These are phyloP conservation scores for Lonicera japonica DNA, from an alignment of 129 eudicot species.

Conservation along the genomic window DNA sequence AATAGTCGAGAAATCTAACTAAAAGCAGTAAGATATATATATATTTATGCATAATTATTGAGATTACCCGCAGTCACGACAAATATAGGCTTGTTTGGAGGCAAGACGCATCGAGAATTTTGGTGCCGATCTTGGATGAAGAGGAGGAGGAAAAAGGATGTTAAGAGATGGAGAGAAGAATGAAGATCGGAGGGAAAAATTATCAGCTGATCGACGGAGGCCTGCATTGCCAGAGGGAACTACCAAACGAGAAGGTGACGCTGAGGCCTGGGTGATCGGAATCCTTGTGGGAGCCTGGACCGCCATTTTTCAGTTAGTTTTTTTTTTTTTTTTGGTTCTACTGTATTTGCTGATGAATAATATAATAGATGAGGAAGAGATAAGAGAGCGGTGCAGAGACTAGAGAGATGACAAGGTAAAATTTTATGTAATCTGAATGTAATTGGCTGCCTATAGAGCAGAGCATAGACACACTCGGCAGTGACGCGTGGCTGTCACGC, in stretches of 20 bases:
- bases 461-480: too few relatives aligned
- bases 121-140: slow-evolving; percentile 27
- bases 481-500: too few relatives aligned
- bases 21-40: not conserved
- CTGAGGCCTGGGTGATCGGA: slow-evolving; percentile 26
- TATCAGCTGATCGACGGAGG: slow-evolving; percentile 34
- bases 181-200: slow-evolving; percentile 52
- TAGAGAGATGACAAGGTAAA: slow-evolving; percentile 13
- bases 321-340: too few relatives aligned
- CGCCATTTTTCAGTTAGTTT: slow-evolving; percentile 45
- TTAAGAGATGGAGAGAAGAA: slow-evolving; percentile 56
- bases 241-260: slow-evolving; percentile 19
- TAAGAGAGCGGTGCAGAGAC: slow-evolving; percentile 20
- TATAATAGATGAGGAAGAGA: slow-evolving; percentile 9
- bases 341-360: not conserved
- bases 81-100: slow-evolving; percentile 84
- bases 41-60: not conserved
- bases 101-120: slow-evolving; percentile 80
- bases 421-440: not conserved
- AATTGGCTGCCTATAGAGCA: slow-evolving; percentile 22
- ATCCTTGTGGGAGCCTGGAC: slow-evolving; percentile 41
- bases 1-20: too few relatives aligned
- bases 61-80: slow-evolving; percentile 93
- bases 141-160: slow-evolving; percentile 39
- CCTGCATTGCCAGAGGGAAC: slow-evolving; percentile 42